Evolutionary conservation across 768 basidiomycete species (phyloP).

Genomic region (Sporobolomyces pararoseus): DNA sequence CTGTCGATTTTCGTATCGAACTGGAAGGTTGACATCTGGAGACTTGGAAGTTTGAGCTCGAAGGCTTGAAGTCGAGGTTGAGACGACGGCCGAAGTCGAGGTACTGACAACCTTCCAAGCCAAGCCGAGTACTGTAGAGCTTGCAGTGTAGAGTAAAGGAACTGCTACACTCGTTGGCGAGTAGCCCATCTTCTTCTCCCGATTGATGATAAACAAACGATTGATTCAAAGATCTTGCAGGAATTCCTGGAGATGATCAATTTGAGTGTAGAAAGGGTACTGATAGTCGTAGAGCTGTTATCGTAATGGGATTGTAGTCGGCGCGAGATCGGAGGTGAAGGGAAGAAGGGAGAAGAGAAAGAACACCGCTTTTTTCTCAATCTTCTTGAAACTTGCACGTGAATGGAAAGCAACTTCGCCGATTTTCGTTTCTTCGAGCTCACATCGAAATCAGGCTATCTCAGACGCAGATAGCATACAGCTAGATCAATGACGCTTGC

Average conservation of each 20-base stretch:
- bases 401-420: background rate
- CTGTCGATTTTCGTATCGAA: too few species aligned
- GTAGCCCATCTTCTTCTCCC: constrained; percentile 1
- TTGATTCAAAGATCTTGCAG: background rate
- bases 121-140: background rate
- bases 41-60: background rate
- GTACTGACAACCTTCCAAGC: background rate
- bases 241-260: background rate
- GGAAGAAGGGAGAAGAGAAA: background rate
- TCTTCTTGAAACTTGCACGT: constrained; percentile 2
- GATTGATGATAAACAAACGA: background rate
- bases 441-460: too few species aligned
- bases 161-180: background rate
- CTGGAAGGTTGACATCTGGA: background rate
- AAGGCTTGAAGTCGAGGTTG: background rate
- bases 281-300: too few species aligned
- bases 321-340: background rate
- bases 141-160: background rate
- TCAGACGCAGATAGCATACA: too few species aligned
- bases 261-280: too few species aligned
- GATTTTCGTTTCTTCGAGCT: too few species aligned
- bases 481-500: too few species aligned
- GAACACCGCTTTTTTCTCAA: background rate
- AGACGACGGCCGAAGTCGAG: background rate
- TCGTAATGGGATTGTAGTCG: background rate